phyloP scores from a whole-genome alignment of 2,329 filamentous ascomycete species.

The Fusarium sp. region DNA sequence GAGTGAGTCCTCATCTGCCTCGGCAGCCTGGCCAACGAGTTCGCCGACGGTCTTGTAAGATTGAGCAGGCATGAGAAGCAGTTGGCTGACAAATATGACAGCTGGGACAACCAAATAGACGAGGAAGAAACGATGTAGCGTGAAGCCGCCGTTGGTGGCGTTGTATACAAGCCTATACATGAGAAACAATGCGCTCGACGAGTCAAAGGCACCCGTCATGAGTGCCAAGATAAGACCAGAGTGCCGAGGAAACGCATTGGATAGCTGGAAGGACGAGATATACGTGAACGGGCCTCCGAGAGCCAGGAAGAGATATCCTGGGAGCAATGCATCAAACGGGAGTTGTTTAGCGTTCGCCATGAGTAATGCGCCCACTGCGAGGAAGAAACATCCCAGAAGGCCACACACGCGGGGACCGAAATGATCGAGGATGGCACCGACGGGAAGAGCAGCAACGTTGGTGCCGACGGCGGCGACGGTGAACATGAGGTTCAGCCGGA shows the following conservation, averaged over 20 bases:
- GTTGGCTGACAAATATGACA: conserved; percentile 73
- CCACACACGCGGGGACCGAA: conserved; percentile 84
- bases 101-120: conserved; percentile 77
- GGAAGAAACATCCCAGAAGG: conserved; percentile 74
- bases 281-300: conserved; percentile 85
- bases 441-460: conserved; percentile 86
- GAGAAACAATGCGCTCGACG: conserved; percentile 82
- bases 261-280: conserved; percentile 85
- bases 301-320: conserved; percentile 81
- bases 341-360: conserved; percentile 73
- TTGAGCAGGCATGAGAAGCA: conserved; percentile 78
- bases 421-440: conserved; percentile 86
- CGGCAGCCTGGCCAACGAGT: conserved; percentile 78
- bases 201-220: conserved; percentile 85
- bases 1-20: conserved; percentile 50
- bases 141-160: conserved; percentile 65
- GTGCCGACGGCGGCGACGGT: conserved; percentile 88
- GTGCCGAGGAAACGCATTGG: conserved; percentile 82
- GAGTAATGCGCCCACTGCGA: conserved; percentile 76
- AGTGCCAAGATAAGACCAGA: conserved; percentile 84
- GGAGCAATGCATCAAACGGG: conserved; percentile 78
- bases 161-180: conserved; percentile 79
- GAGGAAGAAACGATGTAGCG: conserved; percentile 77
- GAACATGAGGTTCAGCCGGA: conserved; percentile 89
- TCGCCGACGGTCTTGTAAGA: conserved; percentile 90